Base-by-base conservation (phyloP, 208 protist genomes). In the Acanthamoeba lenticulata region DNA sequence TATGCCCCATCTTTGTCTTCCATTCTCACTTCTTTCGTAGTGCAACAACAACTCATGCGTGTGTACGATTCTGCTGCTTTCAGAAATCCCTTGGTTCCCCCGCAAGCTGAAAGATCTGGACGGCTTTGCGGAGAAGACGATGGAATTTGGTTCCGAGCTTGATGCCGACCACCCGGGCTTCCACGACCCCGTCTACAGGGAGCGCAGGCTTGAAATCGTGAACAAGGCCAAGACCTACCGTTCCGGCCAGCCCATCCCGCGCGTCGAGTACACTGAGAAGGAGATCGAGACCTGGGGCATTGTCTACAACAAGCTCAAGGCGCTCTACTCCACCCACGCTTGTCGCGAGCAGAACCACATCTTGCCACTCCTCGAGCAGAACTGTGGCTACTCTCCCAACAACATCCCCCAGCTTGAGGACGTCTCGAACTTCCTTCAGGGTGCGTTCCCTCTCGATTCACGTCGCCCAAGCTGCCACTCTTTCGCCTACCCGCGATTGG, bases 401-500 rank as follows among this genome's bases (percentile, higher is more conserved):
- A 96, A 96, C 67, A 98, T 99, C 91, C 99, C 99, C n/a, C 98
- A 99, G 96, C 96, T 99, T 24, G 81, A 97, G 89, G 98, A 98
- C 67, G 97, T 99, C 52, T 99, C 97, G 44, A 94, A 98, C 27
- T 99, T 99, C 95, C 94, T 99, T 47, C 95, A 98, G 90, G 94
- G 88, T 95, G 52, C 74, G 40, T 74, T 9, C 49, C 49, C 13
- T 57, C 9, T 45, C 67, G 13, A 7, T 79, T 79, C 32, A n/a
- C 7, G 2, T 36, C 36, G 38, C 94, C 27, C n/a, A 19, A 5
- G 32, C 92, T 79, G 36, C 24, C 94, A 38, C 44, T 49, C 88
- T 83, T 32, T 74, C 60, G 0, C n/a, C 0, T 27, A n/a, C 55
- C 9, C 24, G 21, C 62, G 77, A n/a, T 85, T 93, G 42, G 1